Evolutionary conservation across 2,329 filamentous ascomycete species (phyloP), one percentile per base, ranked within the genome.

Genomic region (Remersonia thermophila): DNA sequence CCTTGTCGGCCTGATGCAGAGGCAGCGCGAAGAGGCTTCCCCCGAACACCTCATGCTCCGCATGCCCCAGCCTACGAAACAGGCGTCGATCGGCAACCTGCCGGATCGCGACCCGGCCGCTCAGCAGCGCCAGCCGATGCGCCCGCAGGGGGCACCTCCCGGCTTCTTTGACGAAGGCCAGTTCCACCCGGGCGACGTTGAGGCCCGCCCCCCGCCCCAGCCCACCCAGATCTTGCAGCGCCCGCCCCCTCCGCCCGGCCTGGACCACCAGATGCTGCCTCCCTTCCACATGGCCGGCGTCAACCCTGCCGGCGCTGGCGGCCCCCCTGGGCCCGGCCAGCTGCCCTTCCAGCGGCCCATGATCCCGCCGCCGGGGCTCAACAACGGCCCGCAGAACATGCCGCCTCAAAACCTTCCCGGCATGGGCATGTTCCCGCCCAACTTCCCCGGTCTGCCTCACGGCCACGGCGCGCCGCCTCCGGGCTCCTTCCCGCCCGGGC

Each of bases 1-100:
- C 54, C 63, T 94, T 33, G 83, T 93, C 58, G 82, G 78, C 42
- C 67, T 94, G 20, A 91, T 94, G 83, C 74, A 80, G 47, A 57
- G 59, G 43, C 53, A 57, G 15, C 66, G 69, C 40, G 60, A 60
- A 27, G 61, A 58, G 3, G 62, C 67, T 0, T 69, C 75, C 18
- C 55, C 60, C 5, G 73, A 76, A 35, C 70, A 71, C 38, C 51
- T 66, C 32, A 53, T 71, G 35, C 63, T 73, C 55, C 63, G 69
- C 34, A 60, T 65, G 58, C 64, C 66, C 30, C 69, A 71, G 46
- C 66, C 67, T 26, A 64, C 66, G 37, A 61, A 67, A 35, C 63
- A 65, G 25, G 62, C 64, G n/a, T 58, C 60, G 18, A 57, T 69
- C 16, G 57, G 61, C 3, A 61, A 62, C 26, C 60, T 65, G 8